Conservation (phyloP, 2,329 filamentous ascomycete species). For the Colletotrichum sp. region DNA sequence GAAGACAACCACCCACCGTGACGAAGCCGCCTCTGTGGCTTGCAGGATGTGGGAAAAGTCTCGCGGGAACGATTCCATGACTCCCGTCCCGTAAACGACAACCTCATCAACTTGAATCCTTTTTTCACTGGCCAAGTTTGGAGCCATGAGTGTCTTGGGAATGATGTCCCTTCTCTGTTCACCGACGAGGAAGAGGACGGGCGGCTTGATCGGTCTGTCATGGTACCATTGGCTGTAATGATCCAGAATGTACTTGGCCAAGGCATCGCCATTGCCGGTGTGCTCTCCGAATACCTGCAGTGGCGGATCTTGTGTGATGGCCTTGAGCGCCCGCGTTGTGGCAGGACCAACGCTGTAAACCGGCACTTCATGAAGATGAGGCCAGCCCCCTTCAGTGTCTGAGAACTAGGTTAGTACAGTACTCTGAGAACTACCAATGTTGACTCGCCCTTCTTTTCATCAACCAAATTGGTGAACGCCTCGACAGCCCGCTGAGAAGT, state of each 20-base stretch:
- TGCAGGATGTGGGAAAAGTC: conserved; percentile 64
- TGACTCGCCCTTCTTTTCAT: conserved; percentile 49
- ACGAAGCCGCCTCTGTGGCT: conserved; percentile 40
- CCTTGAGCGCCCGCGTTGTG: conserved; percentile 75
- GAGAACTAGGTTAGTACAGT: not conserved
- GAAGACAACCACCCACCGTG: conserved; percentile 79
- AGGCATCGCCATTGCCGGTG: conserved; percentile 81
- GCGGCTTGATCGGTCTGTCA: conserved; percentile 52
- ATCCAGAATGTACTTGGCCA: conserved; percentile 78
- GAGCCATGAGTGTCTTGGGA: conserved; percentile 75
- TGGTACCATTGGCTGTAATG: conserved; percentile 70
- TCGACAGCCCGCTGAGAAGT: conserved; percentile 86
- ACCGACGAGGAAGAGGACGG: conserved; percentile 86
- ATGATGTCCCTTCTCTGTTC: conserved; percentile 91
- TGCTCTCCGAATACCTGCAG: conserved; percentile 77
- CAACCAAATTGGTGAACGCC: conserved; percentile 70
- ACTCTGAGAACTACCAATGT: not conserved
- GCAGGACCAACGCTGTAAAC: conserved; percentile 84
- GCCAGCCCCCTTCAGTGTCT: conserved; percentile 42
- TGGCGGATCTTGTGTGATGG: conserved; percentile 52
- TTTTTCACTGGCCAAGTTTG: conserved; percentile 47
- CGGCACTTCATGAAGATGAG: conserved; percentile 60
- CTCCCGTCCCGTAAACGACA: conserved; percentile 85
- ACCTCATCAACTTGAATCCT: conserved; percentile 77
- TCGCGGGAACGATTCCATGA: conserved; percentile 77